Evolutionary conservation across 306 rosid species (phyloP), one percentile per base, ranked within the genome.

Genomic region (Rosa chinensis): DNA sequence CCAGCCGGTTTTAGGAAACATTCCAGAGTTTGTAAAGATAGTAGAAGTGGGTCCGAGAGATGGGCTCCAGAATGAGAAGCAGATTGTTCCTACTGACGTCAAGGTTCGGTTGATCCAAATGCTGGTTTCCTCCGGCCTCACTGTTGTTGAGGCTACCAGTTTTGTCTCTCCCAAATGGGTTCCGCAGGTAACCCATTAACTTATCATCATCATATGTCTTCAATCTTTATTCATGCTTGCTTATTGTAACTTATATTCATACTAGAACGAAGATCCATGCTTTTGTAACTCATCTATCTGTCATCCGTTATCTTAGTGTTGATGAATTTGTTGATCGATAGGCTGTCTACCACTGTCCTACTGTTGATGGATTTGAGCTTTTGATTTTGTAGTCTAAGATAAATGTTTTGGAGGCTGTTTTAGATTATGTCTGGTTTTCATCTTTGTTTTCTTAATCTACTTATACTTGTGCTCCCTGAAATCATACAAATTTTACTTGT

Each of bases 151-250:
- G 86, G 94, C 97, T 9, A 92, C 97, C 14, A 92, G 98, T 89
- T 94, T 94, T 82, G 97, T 94, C 77, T 92, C 98, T 23, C 97
- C 97, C 74, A 94, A 92, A 92, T 92, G 98, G 97, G 94, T 94
- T 64, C 97, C 97, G 0, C 98, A 94, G 97, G 97, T 94, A 83
- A 81, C 10, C 10, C 37, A 0, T 43, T 43, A 32, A 32, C 37
- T 32, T 32, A 32, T 32, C 35, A 32, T 32, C 35, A 32, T 32
- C 35, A 32, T 32, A 32, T 32, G 37, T 3, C 21, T 77, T 66
- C 12, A 58, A 12, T 43, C 13, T 23, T 23, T 50, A 9, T 50
- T 10, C 20, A 28, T 28, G 23, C 10, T 16, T 48, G 42, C 23
- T 16, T 48, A 39, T 17, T 50, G 23, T 8, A 53, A 53, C 2